Conservation (phyloP, 805 yeast species). For the Candida coquimbonensis region DNA sequence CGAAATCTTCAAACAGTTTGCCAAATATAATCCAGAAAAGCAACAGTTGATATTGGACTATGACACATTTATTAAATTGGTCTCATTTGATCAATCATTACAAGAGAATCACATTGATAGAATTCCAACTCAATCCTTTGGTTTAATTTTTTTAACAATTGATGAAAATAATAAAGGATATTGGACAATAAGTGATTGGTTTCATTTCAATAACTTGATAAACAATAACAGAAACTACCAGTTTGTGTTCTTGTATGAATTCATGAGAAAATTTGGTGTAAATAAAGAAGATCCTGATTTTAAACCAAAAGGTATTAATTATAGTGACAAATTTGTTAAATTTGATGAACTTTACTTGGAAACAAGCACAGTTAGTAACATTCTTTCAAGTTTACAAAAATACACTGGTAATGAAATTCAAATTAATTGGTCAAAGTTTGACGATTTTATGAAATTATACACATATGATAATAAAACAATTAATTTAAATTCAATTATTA, state of each 20-base stretch:
- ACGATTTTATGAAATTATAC: conserved; percentile 14
- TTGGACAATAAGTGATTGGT: conserved; percentile 65
- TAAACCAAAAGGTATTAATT: conserved; percentile 28
- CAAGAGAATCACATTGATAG: conserved; percentile 35
- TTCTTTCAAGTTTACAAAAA: conserved; percentile 27
- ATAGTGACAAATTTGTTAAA: conserved; percentile 30
- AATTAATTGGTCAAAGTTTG: conserved; percentile 29
- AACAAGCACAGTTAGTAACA: conserved; percentile 24
- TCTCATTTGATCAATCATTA: conserved; percentile 30
- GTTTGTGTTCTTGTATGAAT: conserved; percentile 45
- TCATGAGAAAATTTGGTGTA: conserved; percentile 41
- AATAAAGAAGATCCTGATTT: conserved; percentile 8
- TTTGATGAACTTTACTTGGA: conserved; percentile 30
- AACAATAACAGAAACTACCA: conserved; percentile 43
- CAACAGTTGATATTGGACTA: conserved; percentile 28
- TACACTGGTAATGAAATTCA: conserved; percentile 26
- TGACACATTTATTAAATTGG: conserved; percentile 29
- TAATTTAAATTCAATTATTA: conserved; percentile 32
- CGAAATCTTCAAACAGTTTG: conserved; percentile 37
- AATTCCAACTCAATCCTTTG: conserved; percentile 52
- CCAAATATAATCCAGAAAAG: conserved; percentile 28
- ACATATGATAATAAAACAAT: conserved; percentile 23
- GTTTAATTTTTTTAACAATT: conserved; percentile 72
- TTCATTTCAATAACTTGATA: conserved; percentile 52
- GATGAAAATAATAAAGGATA: conserved; percentile 69